A percentile compares a stretch with the other conserved stretches of the same genome.
phyloP scores from a whole-genome alignment of 2,329 filamentous ascomycete genomes.

The Cadophora gregata region DNA sequence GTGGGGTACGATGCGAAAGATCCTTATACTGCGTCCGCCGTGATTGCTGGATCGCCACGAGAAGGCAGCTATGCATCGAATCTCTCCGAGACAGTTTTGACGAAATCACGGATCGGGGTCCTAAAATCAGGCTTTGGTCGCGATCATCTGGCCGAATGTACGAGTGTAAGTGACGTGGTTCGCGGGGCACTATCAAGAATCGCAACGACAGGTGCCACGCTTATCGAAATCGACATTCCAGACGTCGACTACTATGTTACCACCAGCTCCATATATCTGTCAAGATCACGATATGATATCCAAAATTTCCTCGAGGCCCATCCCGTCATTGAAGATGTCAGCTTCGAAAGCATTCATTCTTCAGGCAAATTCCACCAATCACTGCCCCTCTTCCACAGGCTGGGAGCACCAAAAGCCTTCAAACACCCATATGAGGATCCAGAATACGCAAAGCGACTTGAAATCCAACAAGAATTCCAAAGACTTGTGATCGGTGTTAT shows the following conservation, averaged over 20 bases:
- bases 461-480: conserved; percentile 41
- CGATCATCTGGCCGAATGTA: conserved; percentile 34
- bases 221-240: conserved; percentile 41
- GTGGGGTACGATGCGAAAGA: conserved; percentile 42
- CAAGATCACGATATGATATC: conserved; percentile 42
- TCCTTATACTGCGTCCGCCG: conserved; percentile 38
- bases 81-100: conserved; percentile 32
- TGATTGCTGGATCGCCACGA: conserved; percentile 35
- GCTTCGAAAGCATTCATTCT: conserved; percentile 24
- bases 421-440: conserved; percentile 41
- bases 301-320: conserved; percentile 47
- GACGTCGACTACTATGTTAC: conserved; percentile 39
- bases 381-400: conserved; percentile 25
- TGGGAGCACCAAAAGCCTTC: conserved; percentile 19
- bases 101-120: conserved; percentile 39
- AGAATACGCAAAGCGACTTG: conserved; percentile 39
- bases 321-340: conserved; percentile 41
- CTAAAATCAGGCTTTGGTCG: conserved; percentile 41
- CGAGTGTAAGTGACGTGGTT: conserved; percentile 39
- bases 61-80: conserved; percentile 42
- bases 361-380: conserved; percentile 22
- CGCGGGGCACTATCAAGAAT: conserved; percentile 30
- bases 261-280: conserved; percentile 39
- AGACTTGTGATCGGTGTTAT: conserved; percentile 42
- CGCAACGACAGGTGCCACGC: conserved; percentile 32